phyloP scores from a whole-genome alignment of 2,329 filamentous ascomycete species.

The Corniculantispora saksenae region DNA sequence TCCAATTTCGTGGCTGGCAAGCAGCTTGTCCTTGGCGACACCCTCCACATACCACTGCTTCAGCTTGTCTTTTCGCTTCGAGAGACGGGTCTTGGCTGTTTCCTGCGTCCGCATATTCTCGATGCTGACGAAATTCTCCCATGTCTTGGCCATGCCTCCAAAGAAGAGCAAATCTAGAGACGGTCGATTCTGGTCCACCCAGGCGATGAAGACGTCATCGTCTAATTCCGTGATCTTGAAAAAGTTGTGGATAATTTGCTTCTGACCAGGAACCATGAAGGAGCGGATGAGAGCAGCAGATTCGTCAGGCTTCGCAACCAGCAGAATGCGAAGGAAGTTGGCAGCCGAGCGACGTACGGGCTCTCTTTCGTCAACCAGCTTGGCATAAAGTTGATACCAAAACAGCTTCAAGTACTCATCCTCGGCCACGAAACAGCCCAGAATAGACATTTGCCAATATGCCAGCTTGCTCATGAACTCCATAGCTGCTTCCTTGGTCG shows the following conservation, averaged over 20 bases:
- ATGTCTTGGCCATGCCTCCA: constrained; percentile 74
- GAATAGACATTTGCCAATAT: constrained; percentile 93
- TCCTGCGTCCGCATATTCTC: constrained; percentile 84
- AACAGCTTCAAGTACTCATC: constrained; percentile 82
- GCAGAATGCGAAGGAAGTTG: constrained; percentile 84
- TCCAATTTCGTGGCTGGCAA: constrained; percentile 81
- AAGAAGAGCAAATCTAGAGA: constrained; percentile 83
- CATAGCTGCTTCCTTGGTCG: constrained; percentile 62
- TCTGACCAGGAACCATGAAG: constrained; percentile 69
- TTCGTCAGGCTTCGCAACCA: constrained; percentile 90
- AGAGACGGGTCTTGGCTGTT: constrained; percentile 67
- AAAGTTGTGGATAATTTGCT: constrained; percentile 73
- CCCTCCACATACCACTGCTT: constrained; percentile 77
- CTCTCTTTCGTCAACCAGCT: constrained; percentile 71
- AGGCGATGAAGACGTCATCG: constrained; percentile 81
- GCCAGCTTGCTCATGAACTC: constrained; percentile 80
- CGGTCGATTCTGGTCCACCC: constrained; percentile 80
- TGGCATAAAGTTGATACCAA: constrained; percentile 91
- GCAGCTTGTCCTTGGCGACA: constrained; percentile 66
- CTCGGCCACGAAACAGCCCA: constrained; percentile 75
- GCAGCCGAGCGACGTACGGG: constrained; percentile 74
- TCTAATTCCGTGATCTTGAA: constrained; percentile 84
- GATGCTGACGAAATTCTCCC: constrained; percentile 82
- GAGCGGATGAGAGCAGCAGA: constrained; percentile 73
- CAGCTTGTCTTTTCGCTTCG: constrained; percentile 79